phyloP scores from a whole-genome alignment of 2,329 filamentous ascomycete genomes.

The Calonectria pseudoreteaudii region DNA sequence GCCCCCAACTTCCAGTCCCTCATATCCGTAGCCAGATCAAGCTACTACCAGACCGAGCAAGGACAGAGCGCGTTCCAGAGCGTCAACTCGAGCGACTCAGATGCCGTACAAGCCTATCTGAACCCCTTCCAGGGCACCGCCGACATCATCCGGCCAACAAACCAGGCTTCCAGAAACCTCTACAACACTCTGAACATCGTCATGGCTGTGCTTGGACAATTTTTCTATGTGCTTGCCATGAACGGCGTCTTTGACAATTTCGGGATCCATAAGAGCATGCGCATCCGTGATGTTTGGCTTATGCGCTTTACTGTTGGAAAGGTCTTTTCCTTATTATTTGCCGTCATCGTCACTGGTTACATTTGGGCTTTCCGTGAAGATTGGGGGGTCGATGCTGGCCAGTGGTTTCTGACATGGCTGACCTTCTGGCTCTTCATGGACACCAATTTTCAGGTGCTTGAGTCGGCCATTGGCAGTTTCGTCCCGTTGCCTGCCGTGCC shows the following conservation, averaged over 20 bases:
- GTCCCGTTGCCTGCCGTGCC: conserved; percentile 52
- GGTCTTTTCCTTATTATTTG: conserved; percentile 50
- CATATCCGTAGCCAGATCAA: conserved; percentile 35
- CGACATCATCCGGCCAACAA: conserved; percentile 47
- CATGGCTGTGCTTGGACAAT: conserved; percentile 48
- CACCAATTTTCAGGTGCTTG: conserved; percentile 56
- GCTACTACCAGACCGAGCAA: conserved; percentile 40
- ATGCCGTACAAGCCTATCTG: conserved; percentile 44
- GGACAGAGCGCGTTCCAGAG: conserved; percentile 28
- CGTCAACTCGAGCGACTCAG: conserved; percentile 36
- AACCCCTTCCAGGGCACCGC: conserved; percentile 45
- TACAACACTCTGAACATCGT: conserved; percentile 55
- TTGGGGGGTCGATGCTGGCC: conserved; percentile 51
- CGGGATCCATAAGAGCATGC: conserved; percentile 27
- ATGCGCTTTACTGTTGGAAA: conserved; percentile 44
- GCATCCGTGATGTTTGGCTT: conserved; percentile 41
- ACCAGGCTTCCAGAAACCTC: conserved; percentile 47
- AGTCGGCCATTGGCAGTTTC: conserved; percentile 43
- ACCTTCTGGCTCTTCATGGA: conserved; percentile 54
- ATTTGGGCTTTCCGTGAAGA: conserved; percentile 58
- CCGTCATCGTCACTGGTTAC: conserved; percentile 52
- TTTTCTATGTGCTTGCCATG: conserved; percentile 43
- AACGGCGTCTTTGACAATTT: conserved; percentile 37
- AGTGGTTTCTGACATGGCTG: conserved; percentile 43
- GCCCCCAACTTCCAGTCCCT: conserved; percentile 43